These are phyloP conservation scores for Hydnum rufescens DNA, from an alignment of 768 basidiomycete genomes.

Conservation along the genomic window DNA sequence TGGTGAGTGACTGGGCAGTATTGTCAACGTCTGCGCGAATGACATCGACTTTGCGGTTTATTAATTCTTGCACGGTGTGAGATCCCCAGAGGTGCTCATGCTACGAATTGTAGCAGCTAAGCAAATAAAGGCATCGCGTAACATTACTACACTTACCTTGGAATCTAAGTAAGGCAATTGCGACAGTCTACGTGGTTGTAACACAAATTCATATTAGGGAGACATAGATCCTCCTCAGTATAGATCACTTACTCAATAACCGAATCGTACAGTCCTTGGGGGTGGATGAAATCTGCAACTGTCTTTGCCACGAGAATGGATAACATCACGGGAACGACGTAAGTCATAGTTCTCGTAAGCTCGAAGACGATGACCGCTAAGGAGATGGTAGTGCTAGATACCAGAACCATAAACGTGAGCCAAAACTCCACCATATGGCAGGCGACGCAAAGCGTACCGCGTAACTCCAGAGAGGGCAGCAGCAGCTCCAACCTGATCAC, in stretches of 20 bases:
- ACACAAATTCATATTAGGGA: too few relatives aligned
- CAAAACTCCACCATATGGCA: constrained; percentile 1
- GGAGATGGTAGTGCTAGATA: constrained; percentile 70
- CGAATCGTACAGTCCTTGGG: constrained; percentile 92
- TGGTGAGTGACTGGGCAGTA: constrained; percentile 56
- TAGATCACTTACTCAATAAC: constrained; percentile 49
- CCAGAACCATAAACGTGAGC: constrained; percentile 3
- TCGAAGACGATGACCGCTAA: constrained; percentile 95
- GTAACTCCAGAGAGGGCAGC: constrained; percentile 79
- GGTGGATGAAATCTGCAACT: constrained; percentile 70
- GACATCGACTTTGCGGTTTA: constrained; percentile 38
- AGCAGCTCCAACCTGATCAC: constrained; percentile 49
- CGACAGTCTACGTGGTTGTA: constrained; percentile 33
- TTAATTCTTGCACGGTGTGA: constrained; percentile 57
- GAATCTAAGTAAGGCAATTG: constrained; percentile 85
- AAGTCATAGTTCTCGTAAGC: constrained; percentile 80
- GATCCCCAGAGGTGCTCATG: constrained; percentile 76
- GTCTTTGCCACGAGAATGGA: constrained; percentile 74
- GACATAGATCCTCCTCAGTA: neutral
- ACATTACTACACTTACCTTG: constrained; percentile 22
- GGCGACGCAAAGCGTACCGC: constrained; percentile 37
- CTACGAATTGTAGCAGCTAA: constrained; percentile 5
- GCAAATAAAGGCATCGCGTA: neutral
- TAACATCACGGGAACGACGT: constrained; percentile 80
- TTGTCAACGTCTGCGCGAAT: constrained; percentile 56